Conservation (phyloP, 225 moss, liverwort and hornwort genomes). For the Anthoceros angustus region DNA sequence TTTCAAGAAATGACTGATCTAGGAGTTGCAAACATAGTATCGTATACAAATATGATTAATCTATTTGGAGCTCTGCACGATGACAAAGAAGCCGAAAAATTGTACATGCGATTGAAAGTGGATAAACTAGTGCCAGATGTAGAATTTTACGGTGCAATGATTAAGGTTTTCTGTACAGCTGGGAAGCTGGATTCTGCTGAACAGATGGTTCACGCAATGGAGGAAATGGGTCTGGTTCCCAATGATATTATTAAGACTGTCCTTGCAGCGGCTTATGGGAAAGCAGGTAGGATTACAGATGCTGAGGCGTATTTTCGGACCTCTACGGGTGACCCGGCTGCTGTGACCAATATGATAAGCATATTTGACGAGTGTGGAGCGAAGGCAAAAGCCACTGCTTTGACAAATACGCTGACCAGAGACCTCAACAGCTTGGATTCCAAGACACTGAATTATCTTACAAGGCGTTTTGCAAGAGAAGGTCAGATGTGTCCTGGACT, state of each 20-base stretch:
- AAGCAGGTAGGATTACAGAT: conserved; percentile 38
- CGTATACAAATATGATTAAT: conserved; percentile 68
- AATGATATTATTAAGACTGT: conserved; percentile 60
- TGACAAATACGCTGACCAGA: conserved; percentile 23
- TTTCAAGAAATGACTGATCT: conserved; percentile 49
- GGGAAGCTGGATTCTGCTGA: conserved; percentile 42
- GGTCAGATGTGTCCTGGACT: conserved; percentile 23
- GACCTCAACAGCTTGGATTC: conserved; percentile 19
- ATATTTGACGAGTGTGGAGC: conserved; percentile 30
- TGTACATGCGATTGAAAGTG: conserved; percentile 41
- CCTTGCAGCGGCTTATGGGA: conserved; percentile 68
- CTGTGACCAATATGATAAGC: conserved; percentile 37
- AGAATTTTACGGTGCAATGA: conserved; percentile 60
- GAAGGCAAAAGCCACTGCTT: conserved; percentile 18
- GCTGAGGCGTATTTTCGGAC: conserved; percentile 47
- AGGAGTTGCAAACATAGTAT: conserved; percentile 53
- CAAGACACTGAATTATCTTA: conserved; percentile 39
- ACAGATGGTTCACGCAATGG: conserved; percentile 45
- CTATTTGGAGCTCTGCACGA: conserved; percentile 49
- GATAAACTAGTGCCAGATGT: conserved; percentile 45
- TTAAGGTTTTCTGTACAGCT: conserved; percentile 54
- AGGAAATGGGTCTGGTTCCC: conserved; percentile 36
- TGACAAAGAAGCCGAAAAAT: conserved; percentile 35
- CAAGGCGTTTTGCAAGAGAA: conserved; percentile 56
- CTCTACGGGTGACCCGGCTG: conserved; percentile 44